Evolutionary conservation across 176 grass and related monocot species (phyloP), one percentile per base, ranked within the genome.

Genomic region (Zea luxurians): DNA sequence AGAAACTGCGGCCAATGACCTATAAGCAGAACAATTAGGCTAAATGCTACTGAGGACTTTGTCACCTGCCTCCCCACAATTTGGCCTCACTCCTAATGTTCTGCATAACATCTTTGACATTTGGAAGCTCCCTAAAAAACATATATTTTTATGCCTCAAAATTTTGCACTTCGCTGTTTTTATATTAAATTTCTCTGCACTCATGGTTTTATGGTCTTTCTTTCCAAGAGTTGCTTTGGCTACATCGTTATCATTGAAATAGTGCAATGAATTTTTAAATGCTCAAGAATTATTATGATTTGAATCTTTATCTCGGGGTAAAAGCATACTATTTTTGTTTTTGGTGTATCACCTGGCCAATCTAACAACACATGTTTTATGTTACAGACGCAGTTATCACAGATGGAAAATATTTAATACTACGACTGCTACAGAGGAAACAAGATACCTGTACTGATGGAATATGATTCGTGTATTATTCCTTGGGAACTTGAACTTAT

Each of bases 321-420:
- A 66, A 34, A 58, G 13, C 15, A 12, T 50, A 2, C 47, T 37
- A 38, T 61, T 74, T 2, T 53, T 81, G 2, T 7, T 9, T 77
- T 52, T 12, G 12, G 27, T 64, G 27, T 66, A 7, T 0, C 40
- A 70, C 70, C 38, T 64, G 6, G 10, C 62, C 73, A 78, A 43
- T 68, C 20, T 73, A 78, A 52, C 42, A 67, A 83, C 58, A 37
- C 35, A 5, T 35, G 40, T 41, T 82, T 77, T 67, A 47, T 57
- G 43, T 60, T 16, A 53, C 45, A 34, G 74, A 7, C 36, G 62
- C 86, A 87, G 80, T 61, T 83, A 74, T 45, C 7, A 12, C 61
- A 38, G 37, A 74, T 50, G 37, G 54, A 62, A 73, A 49, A 37
- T 74, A 37, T 79, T 67, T 21, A 9, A 20, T 66, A 52, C 46